Base-by-base conservation (phyloP, 2,329 filamentous ascomycete species). In the Aureobasidium subglaciale region DNA sequence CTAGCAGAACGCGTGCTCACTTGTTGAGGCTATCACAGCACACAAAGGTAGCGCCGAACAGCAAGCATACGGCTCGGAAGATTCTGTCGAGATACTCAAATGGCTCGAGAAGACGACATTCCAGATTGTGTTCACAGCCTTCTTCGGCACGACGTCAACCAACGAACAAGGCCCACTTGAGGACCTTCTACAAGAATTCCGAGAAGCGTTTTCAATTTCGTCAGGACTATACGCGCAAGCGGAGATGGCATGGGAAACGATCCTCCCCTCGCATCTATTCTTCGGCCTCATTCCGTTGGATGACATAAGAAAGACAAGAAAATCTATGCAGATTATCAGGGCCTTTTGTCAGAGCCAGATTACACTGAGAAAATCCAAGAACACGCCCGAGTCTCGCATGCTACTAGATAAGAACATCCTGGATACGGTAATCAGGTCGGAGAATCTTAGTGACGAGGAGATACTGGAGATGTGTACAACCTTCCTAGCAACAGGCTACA, bases 231-330 rank as follows among this genome's bases (percentile, higher is more conserved):
- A 41, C 13, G 38, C 50, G 5, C 37, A 43, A 18, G 20, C 15
- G 2, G 50, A 43, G n/a, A 54, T 54, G 50, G 50, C 50, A 9
- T 43, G 18, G 37, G 50, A 54, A 15, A 54, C 50, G 5, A 54
- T 54, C 4, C 38, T 54, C 16, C 50, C 50, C 2, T 20, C 38
- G 13, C 50, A 54, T 27, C 9, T 54, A 2, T 54, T 54, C 29
- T 43, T 54, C 16, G 38, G 38, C 4, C 18, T 54, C n/a, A 5
- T 54, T 5, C 22, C 50, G 1, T 15, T 54, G 10, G 27, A 35
- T 24, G 50, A 54, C n/a, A 7, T 54, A 38, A 34, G 50, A 15
- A 54, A 38, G 20, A 20, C 50, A 5, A 43, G 20, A 18, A 43
- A 7, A 3, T 54, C 50, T 15, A 54, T 54, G 50, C 18, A 15